Evolutionary conservation across 1,284 basidiomycete genomes (phyloP), one percentile per base, ranked within the genome.

Genomic region (Ustilago hordei): DNA sequence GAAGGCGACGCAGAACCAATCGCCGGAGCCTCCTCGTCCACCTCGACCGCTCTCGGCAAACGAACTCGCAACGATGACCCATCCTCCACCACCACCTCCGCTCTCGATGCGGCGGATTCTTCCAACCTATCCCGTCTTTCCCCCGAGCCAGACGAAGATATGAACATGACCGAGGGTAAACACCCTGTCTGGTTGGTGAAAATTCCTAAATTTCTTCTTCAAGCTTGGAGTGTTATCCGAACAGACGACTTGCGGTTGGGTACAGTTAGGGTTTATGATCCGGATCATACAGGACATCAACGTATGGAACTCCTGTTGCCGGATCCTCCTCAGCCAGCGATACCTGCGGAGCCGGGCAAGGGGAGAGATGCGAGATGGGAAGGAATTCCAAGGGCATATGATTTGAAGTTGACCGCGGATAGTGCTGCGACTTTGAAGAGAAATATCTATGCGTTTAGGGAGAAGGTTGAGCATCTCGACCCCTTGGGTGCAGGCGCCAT

Each of bases 161-260:
- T 86, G n/a, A 74, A 84, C 43, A 61, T 78, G 28, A 36, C 65
- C 15, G 62, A 75, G 17, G 83, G 79, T 0, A 64, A 75, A 19
- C 78, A 81, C 34, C 79, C 80, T 34, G 80, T 84, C 1, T 86
- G 84, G 84, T 68, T 86, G 0, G 84, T 86, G 47, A 85, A 88
- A 84, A 86, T 89, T 34, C 89, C 89, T 12, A 84, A 87, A 15
- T 89, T 89, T 80, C 68, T 89, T 19, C 81, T 88, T 36, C 87
- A 89, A 66, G 85, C 87, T 36, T 89, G 89, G 89, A 84, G 85
- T 69, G 78, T 84, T 19, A 86, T 88, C 13, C 78, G 83, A n/a
- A 84, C 87, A 58, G 86, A 86, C 23, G 88, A 88, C 23, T 81
- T 87, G 38, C 84, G 87, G 4, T 69, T 89, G 13, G 89, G 88